phyloP scores from a whole-genome alignment of 1,284 basidiomycete species.

The Mycena sp. region DNA sequence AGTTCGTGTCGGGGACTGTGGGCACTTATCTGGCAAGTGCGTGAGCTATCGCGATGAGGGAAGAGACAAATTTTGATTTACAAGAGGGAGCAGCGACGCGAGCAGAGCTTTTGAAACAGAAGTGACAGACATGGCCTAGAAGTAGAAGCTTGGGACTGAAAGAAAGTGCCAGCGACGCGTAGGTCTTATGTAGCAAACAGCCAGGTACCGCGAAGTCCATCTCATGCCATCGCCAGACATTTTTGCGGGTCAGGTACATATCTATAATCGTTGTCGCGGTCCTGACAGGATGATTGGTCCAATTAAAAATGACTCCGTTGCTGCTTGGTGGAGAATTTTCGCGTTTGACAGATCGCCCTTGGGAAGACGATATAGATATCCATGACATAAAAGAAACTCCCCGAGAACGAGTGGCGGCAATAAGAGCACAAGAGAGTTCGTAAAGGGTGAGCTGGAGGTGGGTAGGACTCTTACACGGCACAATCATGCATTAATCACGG shows the following conservation, averaged over 20 bases:
- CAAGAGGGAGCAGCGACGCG: constrained; percentile 12
- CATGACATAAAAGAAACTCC: no score
- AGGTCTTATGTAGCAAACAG: constrained; percentile 14
- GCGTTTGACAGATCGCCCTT: constrained; percentile 31
- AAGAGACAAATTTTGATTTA: background rate
- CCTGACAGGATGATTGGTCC: constrained; percentile 23
- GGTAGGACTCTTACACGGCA: no score
- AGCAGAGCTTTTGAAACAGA: constrained; percentile 19
- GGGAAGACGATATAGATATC: constrained; percentile 23
- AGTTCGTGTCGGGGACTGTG: constrained; percentile 15
- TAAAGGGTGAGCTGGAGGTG: no score
- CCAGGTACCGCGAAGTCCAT: constrained; percentile 12
- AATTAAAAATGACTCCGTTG: background rate
- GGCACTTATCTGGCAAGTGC: background rate
- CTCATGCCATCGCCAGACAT: constrained; percentile 5
- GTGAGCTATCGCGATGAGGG: background rate
- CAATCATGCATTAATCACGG: no score
- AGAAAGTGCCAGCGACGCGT: constrained; percentile 4
- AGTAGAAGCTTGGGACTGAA: constrained; percentile 10
- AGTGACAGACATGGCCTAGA: constrained; percentile 26
- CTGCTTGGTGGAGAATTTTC: background rate
- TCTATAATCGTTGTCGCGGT: constrained; percentile 7
- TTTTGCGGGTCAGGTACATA: constrained; percentile 18
- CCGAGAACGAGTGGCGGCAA: no score
- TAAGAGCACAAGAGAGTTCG: no score